A percentile compares a stretch with the other conserved stretches of the same genome.
These are phyloP conservation scores for Eustoma russellianum DNA, from an alignment of 257 asterid species.

Conservation along the genomic window DNA sequence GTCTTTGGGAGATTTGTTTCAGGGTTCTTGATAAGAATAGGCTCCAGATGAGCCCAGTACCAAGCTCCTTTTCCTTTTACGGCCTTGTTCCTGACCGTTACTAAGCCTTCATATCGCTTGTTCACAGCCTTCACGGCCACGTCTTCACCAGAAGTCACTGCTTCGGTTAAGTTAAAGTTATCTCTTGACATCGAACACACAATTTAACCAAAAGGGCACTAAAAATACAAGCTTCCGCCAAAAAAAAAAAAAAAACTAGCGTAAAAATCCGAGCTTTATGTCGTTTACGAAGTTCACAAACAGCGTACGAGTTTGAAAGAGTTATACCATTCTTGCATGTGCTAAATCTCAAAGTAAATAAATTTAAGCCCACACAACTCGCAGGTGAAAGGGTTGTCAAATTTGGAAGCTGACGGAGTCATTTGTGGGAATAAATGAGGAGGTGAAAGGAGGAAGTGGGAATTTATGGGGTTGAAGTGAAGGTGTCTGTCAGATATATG, in stretches of 20 bases:
- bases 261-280: conserved; percentile 9
- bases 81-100: conserved; percentile 70
- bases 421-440: conserved; percentile 24
- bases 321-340: conserved; percentile 16
- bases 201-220: background rate
- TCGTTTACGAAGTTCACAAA: conserved; percentile 17
- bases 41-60: conserved; percentile 96
- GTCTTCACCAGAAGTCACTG: conserved; percentile 33
- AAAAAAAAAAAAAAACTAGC: conserved; percentile 3
- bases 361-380: conserved; percentile 4
- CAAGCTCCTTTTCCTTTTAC: conserved; percentile 96
- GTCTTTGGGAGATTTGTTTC: conserved; percentile 63
- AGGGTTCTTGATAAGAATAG: conserved; percentile 50
- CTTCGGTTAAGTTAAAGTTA: conserved; percentile 27
- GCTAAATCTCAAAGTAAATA: background rate
- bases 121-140: conserved; percentile 46
- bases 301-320: conserved; percentile 8
- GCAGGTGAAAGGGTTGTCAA: conserved; percentile 10
- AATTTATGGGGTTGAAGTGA: background rate
- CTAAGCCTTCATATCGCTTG: conserved; percentile 65
- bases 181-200: conserved; percentile 35
- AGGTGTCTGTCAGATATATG: conserved; percentile 14
- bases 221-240: background rate
- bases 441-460: conserved; percentile 14
- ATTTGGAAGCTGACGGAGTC: conserved; percentile 9